Conservation (phyloP, 1,284 basidiomycete species). For the Ceratobasidium sp. region DNA sequence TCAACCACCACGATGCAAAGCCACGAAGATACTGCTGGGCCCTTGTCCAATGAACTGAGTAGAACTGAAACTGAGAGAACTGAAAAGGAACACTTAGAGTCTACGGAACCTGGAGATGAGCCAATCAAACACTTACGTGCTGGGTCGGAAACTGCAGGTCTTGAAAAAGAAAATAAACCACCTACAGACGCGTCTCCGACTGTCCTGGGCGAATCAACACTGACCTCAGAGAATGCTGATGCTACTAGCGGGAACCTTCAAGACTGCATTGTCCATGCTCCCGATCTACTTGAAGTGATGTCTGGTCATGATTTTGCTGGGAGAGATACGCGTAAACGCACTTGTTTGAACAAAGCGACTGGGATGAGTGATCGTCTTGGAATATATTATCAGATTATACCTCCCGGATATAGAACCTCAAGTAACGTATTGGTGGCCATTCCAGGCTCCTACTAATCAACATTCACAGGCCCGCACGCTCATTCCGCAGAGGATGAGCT, state of each 20-base stretch:
- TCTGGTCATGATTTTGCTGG: neutral
- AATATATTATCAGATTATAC: slow-evolving; percentile 35
- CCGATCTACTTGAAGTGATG: slow-evolving; percentile 26
- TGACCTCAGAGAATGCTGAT: neutral
- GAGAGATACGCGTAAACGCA: slow-evolving; percentile 6
- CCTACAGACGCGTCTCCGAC: neutral
- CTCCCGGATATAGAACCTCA: slow-evolving; percentile 34
- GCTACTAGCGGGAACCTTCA: neutral
- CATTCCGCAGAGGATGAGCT: slow-evolving; percentile 48
- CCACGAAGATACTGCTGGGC: neutral
- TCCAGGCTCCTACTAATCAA: neutral
- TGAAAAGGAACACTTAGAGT: neutral
- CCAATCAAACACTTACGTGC: neutral
- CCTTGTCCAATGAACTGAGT: neutral
- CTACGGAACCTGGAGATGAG: neutral
- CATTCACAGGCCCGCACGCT: slow-evolving; percentile 39
- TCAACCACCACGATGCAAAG: slow-evolving; percentile 11
- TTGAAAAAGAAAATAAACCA: neutral
- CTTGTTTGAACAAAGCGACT: slow-evolving; percentile 35
- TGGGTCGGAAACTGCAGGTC: neutral
- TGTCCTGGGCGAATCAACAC: neutral
- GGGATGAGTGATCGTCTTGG: slow-evolving; percentile 41
- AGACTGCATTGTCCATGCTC: slow-evolving; percentile 25
- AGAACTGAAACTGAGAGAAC: neutral
- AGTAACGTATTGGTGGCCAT: neutral